A percentile compares a stretch with the other conserved stretches of the same genome.
phyloP scores from a whole-genome alignment of 2,329 filamentous ascomycete genomes.

The Beauveria australis region DNA sequence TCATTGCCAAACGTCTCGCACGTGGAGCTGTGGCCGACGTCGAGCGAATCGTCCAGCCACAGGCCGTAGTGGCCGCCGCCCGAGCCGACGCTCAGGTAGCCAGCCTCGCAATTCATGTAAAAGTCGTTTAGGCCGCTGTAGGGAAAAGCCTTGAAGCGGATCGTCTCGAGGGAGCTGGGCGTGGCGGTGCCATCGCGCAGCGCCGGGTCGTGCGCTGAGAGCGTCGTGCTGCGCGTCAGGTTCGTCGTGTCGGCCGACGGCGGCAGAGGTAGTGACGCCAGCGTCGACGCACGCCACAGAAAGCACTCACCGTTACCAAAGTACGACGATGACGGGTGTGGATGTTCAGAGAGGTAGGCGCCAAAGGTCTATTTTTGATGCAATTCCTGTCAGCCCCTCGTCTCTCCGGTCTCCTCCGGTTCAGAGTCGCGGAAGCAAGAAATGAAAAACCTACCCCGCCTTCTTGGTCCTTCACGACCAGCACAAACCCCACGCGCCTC shows the following conservation, averaged over 20 bases:
- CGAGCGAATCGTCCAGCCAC: conserved; percentile 83
- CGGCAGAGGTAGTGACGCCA: conserved; percentile 45
- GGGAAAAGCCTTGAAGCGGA: conserved; percentile 94
- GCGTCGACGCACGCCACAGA: conserved; percentile 52
- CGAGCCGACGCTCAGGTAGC: conserved; percentile 79
- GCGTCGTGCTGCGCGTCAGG: conserved; percentile 33
- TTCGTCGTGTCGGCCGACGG: conserved; percentile 44
- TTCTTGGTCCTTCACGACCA: conserved; percentile 72
- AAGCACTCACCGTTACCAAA: conserved; percentile 96
- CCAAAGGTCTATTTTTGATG: conserved; percentile 60
- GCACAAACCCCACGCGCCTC: conserved; percentile 75
- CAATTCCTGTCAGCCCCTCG: background rate
- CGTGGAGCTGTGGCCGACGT: conserved; percentile 71
- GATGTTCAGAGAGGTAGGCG: conserved; percentile 85
- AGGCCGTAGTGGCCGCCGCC: conserved; percentile 85
- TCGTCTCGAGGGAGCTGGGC: conserved; percentile 45
- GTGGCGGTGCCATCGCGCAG: conserved; percentile 19
- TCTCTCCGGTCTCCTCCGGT: background rate
- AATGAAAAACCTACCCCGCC: conserved; percentile 49
- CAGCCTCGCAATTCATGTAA: conserved; percentile 83
- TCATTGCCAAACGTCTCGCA: conserved; percentile 95
- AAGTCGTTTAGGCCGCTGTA: conserved; percentile 96
- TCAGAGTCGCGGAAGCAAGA: background rate
- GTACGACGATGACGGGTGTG: conserved; percentile 73
- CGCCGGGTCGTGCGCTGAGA: conserved; percentile 17